A percentile compares a stretch with the other conserved stretches of the same genome.
Conservation (phyloP, 2,329 filamentous ascomycete species). For the Cercospora sp. region DNA sequence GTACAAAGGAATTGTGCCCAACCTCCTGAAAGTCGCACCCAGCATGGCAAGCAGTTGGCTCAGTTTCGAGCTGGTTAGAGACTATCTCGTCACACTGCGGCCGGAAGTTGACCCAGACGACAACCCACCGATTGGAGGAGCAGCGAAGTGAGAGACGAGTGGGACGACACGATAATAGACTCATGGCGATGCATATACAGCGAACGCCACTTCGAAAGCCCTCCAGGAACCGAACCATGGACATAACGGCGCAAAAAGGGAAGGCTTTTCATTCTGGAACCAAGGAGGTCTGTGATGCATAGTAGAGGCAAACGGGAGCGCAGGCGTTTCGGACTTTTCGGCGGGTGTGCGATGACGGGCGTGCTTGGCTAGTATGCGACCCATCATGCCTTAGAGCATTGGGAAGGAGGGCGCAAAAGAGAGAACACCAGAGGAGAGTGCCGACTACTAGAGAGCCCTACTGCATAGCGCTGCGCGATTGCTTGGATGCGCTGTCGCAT, state of each 20-base stretch:
- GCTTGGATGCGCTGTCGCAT: not conserved
- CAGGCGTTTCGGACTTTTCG: conserved; percentile 9
- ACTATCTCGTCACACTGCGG: conserved; percentile 64
- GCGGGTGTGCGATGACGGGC: not conserved
- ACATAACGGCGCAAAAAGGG: conserved; percentile 1
- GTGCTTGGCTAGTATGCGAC: not conserved
- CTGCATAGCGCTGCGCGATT: conserved; percentile 8
- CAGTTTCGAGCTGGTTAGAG: conserved; percentile 90
- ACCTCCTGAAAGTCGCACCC: conserved; percentile 92
- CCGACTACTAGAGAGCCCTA: not conserved
- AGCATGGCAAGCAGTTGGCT: conserved; percentile 99
- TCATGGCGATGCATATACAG: not conserved
- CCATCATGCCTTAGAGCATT: not conserved
- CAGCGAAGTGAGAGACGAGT: conserved; percentile 11
- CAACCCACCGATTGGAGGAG: conserved; percentile 18
- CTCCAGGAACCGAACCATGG: not conserved
- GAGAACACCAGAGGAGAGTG: not conserved
- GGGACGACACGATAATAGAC: not conserved
- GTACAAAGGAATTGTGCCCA: conserved; percentile 95
- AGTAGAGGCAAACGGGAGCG: not conserved
- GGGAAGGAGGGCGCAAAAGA: not conserved
- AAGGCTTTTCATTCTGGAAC: not conserved
- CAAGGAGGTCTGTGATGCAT: not conserved
- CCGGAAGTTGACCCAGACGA: conserved; percentile 21
- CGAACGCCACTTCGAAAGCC: not conserved